Evolutionary conservation across 257 asterid species (phyloP), one percentile per base, ranked within the genome.

Genomic region (Solanum lignicaule): DNA sequence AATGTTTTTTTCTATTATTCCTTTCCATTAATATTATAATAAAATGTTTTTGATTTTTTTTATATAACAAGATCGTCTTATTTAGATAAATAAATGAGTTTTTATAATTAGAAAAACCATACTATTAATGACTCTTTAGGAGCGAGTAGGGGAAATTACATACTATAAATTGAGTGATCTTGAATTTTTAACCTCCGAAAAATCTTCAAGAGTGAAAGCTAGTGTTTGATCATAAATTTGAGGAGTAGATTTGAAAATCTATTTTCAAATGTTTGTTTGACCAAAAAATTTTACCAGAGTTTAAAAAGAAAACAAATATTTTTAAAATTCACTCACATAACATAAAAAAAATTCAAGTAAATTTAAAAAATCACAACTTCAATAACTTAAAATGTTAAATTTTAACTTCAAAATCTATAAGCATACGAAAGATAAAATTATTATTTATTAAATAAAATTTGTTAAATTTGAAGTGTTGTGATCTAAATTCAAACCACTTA

Each of bases 151-250:
- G 36, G 21, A 66, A 66, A 68, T 69, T 69, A 31, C 38, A 29
- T 1, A 1, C 21, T 1, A 29, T 29, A 31, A 31, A 69, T 7
- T 69, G 38, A 31, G 23, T 13, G 12, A 5, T 31, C 38, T 15
- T 31, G 3, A 69, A 6, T 31, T 0, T 29, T 69, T 69, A 1
- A 69, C 7, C 1, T 31, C 0, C 6, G 0, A 2, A 16, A 52
- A 23, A n/a, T 62, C 15, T 23, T 69, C 3, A 6, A 31, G 8
- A 15, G n/a, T 31, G 6, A 31, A 69, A 29, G 23, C 5, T 27
- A 14, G 1, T 0, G 1, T 68, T 68, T 29, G 1, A 68, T 7
- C 3, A 14, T 68, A 68, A 2, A 29, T 6, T 68, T 68, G 32
- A 15, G 5, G 2, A 27, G 4, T 3, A 11, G 15, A 65, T 68